A percentile compares a stretch with the other conserved stretches of the same genome.
Conservation (phyloP, 2,329 filamentous ascomycete genomes). For the Chaetomium globosum region DNA sequence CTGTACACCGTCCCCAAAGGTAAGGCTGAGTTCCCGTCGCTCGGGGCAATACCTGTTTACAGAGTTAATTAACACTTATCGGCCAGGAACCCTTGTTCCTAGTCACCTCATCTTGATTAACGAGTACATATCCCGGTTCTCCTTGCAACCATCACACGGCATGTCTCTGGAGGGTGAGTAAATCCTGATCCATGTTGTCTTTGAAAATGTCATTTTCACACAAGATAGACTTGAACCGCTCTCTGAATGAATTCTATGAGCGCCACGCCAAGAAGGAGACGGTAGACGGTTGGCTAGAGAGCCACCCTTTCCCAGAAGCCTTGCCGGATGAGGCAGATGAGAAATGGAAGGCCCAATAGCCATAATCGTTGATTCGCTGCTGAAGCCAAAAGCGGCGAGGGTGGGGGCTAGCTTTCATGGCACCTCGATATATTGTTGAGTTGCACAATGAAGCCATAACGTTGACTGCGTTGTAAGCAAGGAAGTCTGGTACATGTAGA, state of each 20-base stretch:
- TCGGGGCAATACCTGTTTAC: no score
- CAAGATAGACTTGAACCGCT: slow-evolving; percentile 10
- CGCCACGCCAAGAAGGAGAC: slow-evolving; percentile 2
- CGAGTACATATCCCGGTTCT: background rate
- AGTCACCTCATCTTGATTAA: slow-evolving; percentile 11
- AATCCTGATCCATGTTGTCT: background rate
- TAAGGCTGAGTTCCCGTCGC: background rate
- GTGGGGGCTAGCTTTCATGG: no score
- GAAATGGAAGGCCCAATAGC: no score
- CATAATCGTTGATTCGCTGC: no score
- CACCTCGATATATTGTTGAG: no score
- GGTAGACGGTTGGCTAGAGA: background rate
- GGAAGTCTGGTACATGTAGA: no score
- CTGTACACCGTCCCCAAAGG: slow-evolving; percentile 15
- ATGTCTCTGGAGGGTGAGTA: slow-evolving; percentile 6
- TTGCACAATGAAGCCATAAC: no score
- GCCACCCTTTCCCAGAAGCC: background rate
- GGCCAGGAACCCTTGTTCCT: background rate
- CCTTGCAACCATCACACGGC: slow-evolving; percentile 4
- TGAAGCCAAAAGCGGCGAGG: no score
- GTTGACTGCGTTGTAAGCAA: no score
- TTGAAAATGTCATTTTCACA: no score
- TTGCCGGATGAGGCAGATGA: no score
- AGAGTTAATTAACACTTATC: no score
- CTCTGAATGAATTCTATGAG: slow-evolving; percentile 13